phyloP scores from a whole-genome alignment of 1,284 basidiomycete genomes.

The Ceratobasidium sp. region DNA sequence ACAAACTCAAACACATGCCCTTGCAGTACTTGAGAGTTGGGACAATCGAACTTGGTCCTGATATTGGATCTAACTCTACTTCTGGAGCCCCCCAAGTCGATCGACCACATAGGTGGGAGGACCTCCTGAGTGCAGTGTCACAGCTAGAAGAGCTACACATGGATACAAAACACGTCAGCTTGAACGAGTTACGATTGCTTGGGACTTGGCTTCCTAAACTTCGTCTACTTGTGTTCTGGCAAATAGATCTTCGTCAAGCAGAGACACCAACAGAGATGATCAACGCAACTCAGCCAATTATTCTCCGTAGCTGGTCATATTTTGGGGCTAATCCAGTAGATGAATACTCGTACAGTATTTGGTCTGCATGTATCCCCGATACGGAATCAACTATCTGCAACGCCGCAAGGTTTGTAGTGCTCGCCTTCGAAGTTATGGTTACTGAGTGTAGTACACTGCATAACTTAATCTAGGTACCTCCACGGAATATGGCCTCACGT shows the following conservation, averaged over 20 bases:
- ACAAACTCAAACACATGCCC: not conserved
- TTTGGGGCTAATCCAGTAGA: not conserved
- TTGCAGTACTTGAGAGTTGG: not conserved
- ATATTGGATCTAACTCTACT: not conserved
- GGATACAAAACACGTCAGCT: not conserved
- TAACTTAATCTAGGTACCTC: not conserved
- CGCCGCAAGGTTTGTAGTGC: not conserved
- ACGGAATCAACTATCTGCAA: not conserved
- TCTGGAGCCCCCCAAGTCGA: not conserved
- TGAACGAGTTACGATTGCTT: not conserved
- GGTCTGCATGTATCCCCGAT: not conserved
- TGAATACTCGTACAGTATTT: not conserved
- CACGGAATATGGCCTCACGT: not conserved
- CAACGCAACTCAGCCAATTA: not conserved
- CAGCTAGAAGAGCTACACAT: conserved; percentile 1
- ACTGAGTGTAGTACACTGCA: not conserved
- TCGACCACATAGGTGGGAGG: not conserved
- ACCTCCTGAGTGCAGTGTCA: not conserved
- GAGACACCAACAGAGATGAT: not conserved
- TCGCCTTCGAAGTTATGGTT: not conserved
- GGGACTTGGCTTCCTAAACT: not conserved
- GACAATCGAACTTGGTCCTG: not conserved
- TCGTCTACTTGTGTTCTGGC: not conserved
- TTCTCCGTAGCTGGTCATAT: not conserved
- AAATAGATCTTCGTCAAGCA: not conserved